Evolutionary conservation across 2,329 filamentous ascomycete genomes (phyloP).

Genomic region (Blastomyces silverae): DNA sequence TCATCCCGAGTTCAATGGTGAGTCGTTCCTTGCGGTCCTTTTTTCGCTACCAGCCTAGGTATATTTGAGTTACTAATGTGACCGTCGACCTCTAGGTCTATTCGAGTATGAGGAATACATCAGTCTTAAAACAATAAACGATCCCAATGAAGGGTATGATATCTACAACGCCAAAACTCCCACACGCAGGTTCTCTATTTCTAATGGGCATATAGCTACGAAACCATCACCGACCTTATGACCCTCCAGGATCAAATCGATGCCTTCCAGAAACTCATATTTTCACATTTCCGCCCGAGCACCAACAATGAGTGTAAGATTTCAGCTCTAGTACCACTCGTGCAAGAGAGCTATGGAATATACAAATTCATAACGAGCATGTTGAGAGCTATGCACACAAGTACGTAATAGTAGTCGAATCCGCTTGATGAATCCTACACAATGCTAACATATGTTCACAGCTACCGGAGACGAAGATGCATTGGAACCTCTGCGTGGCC

Average conservation of each 20-base stretch:
- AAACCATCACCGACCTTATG: constrained; percentile 97
- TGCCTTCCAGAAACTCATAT: constrained; percentile 96
- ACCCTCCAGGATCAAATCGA: constrained; percentile 96
- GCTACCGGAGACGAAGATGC: constrained; percentile 91
- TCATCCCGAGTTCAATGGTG: constrained; percentile 94
- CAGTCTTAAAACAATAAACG: constrained; percentile 94
- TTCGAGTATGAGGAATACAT: constrained; percentile 99
- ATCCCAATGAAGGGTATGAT: constrained; percentile 84
- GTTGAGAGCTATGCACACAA: constrained; percentile 94
- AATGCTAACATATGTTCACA: constrained; percentile 28
- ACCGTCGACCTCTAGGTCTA: constrained; percentile 47
- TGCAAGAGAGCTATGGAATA: constrained; percentile 97
- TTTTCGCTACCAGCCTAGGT: neutral
- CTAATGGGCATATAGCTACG: constrained; percentile 49
- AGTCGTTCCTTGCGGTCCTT: constrained; percentile 19
- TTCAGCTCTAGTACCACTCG: constrained; percentile 82
- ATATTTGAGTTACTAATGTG: neutral
- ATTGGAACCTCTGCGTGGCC: constrained; percentile 73
- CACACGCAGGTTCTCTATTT: constrained; percentile 1
- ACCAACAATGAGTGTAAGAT: constrained; percentile 96
- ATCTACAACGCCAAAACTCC: constrained; percentile 14
- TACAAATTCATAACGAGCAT: constrained; percentile 99
- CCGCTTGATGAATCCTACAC: constrained; percentile 21
- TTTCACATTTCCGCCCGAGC: constrained; percentile 87
- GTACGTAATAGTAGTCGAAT: constrained; percentile 45